Evolutionary conservation across 2,329 filamentous ascomycete genomes (phyloP).

Genomic region (Bipolaris victoriae): DNA sequence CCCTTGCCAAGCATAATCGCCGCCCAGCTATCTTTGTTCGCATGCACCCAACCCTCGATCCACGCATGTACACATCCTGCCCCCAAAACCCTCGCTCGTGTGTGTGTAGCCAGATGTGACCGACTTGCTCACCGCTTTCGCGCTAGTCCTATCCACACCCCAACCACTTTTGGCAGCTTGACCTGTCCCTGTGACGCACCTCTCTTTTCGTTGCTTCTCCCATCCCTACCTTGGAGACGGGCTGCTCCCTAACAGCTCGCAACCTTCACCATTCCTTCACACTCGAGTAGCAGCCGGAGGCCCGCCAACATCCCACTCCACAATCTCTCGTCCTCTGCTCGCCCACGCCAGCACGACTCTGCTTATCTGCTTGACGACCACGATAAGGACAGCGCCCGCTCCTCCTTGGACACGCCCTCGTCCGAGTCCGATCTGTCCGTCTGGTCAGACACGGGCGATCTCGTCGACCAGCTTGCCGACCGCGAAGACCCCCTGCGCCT

Average conservation of each 20-base stretch:
- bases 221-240: conserved; percentile 39
- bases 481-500: conserved; percentile 80
- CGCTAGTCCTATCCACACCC: conserved; percentile 24
- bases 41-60: conserved; percentile 33
- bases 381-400: conserved; percentile 60
- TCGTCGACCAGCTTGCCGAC: conserved; percentile 87
- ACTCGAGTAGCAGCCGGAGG: conserved; percentile 66
- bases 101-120: conserved; percentile 43
- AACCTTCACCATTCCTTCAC: conserved; percentile 80
- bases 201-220: conserved; percentile 33
- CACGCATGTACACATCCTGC: conserved; percentile 36
- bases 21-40: conserved; percentile 15
- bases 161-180: conserved; percentile 22
- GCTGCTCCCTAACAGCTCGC: conserved; percentile 65
- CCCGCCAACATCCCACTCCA: conserved; percentile 89
- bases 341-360: conserved; percentile 48
- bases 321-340: conserved; percentile 63
- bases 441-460: conserved; percentile 94
- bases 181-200: conserved; percentile 44
- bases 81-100: conserved; percentile 1
- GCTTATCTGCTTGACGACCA: conserved; percentile 52
- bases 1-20: conserved; percentile 7
- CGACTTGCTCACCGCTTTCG: conserved; percentile 38
- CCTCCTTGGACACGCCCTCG: conserved; percentile 62
- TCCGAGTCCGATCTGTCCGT: conserved; percentile 73